A percentile compares a stretch with the other conserved stretches of the same genome.
These are phyloP conservation scores for Blastosporella zonata DNA, from an alignment of 1,284 basidiomycete genomes.

Conservation along the genomic window DNA sequence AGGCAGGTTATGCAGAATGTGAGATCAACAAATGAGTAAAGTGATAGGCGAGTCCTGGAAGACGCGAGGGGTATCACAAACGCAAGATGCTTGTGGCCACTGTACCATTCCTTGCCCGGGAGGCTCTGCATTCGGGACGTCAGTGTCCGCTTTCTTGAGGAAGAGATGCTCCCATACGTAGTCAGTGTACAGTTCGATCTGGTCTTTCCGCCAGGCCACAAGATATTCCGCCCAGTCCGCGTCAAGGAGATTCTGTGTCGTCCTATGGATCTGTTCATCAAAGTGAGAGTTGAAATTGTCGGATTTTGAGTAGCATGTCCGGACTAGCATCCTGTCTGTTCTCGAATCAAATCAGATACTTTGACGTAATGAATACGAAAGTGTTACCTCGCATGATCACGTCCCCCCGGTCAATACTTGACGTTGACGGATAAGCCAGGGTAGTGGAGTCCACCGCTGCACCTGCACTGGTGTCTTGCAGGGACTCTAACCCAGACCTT, in stretches of 20 bases:
- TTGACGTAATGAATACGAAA: not conserved
- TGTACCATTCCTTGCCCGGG: conserved; percentile 59
- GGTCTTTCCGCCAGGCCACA: conserved; percentile 72
- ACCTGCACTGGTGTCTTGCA: conserved; percentile 61
- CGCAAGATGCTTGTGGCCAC: conserved; percentile 65
- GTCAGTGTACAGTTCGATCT: conserved; percentile 77
- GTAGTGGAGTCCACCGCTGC: conserved; percentile 33
- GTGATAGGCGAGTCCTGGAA: conserved; percentile 59
- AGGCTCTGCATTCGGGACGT: conserved; percentile 41
- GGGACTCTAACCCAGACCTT: conserved; percentile 42
- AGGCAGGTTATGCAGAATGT: conserved; percentile 76
- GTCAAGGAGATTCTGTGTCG: conserved; percentile 57
- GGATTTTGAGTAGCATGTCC: conserved; percentile 59
- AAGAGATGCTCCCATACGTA: conserved; percentile 47
- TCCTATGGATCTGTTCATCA: conserved; percentile 66
- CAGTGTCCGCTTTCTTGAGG: conserved; percentile 11
- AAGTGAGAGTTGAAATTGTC: conserved; percentile 54
- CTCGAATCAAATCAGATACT: conserved; percentile 16
- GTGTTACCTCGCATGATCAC: conserved; percentile 61
- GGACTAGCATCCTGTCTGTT: conserved; percentile 82
- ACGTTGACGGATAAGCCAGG: conserved; percentile 19
- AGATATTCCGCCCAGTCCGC: conserved; percentile 77
- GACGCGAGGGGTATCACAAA: conserved; percentile 67
- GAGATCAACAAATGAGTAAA: conserved; percentile 81
- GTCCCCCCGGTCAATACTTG: conserved; percentile 37